Conservation (phyloP, 495 filamentous ascomycete genomes). For the Tricharina praecox region DNA sequence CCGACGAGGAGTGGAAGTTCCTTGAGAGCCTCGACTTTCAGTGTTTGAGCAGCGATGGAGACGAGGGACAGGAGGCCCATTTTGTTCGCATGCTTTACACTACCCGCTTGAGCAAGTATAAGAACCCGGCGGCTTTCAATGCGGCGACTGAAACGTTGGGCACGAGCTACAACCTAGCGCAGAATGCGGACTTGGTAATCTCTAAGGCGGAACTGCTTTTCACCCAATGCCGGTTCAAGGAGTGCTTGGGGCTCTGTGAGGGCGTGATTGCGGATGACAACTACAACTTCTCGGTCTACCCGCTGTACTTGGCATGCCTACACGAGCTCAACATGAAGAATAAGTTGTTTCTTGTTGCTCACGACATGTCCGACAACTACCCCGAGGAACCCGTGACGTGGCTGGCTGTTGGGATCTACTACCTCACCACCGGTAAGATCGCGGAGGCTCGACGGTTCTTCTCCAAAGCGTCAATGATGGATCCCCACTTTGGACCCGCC, state of each 20-base stretch:
- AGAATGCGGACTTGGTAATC: slow-evolving; percentile 82
- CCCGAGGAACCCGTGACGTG: slow-evolving; percentile 82
- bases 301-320: slow-evolving; percentile 79
- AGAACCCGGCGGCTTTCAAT: slow-evolving; percentile 65
- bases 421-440: slow-evolving; percentile 72
- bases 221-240: slow-evolving; percentile 82
- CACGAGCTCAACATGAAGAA: slow-evolving; percentile 78
- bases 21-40: slow-evolving; percentile 85
- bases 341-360: slow-evolving; percentile 78
- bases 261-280: slow-evolving; percentile 62
- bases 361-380: slow-evolving; percentile 81
- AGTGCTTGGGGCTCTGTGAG: slow-evolving; percentile 68
- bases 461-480: slow-evolving; percentile 90
- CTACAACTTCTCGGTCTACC: slow-evolving; percentile 78
- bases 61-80: slow-evolving; percentile 37
- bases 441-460: slow-evolving; percentile 91
- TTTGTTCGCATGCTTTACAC: slow-evolving; percentile 96
- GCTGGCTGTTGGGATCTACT: slow-evolving; percentile 90
- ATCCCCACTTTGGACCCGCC: slow-evolving; percentile 90
- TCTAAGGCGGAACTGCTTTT: slow-evolving; percentile 84
- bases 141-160: slow-evolving; percentile 79
- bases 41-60: slow-evolving; percentile 42
- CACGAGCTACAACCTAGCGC: slow-evolving; percentile 75
- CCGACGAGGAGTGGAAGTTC: slow-evolving; percentile 87
- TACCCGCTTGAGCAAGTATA: slow-evolving; percentile 89